Percentiles rank a stretch among this genome's conserved stretches.
Evolutionary conservation across 192 early-diverging fungal genomes (phyloP).

Genomic region (Gamsiella multidivaricata): DNA sequence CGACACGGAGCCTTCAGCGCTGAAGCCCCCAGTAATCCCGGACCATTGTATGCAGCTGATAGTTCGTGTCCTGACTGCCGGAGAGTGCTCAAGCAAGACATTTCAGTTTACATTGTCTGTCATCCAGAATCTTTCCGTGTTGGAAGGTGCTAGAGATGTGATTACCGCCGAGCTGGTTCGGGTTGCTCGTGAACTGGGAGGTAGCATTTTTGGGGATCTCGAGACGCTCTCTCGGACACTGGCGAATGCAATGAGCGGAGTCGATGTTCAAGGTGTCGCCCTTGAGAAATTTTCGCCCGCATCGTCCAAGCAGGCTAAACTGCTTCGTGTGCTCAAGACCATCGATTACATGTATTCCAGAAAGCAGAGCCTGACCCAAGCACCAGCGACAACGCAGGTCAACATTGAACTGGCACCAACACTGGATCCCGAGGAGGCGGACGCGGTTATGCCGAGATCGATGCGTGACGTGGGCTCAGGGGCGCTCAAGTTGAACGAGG

Average conservation of each 20-base stretch:
- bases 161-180: slow-evolving; percentile 85
- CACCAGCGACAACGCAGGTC: slow-evolving; percentile 56
- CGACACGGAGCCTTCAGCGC: slow-evolving; percentile 48
- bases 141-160: slow-evolving; percentile 73
- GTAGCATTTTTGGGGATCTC: slow-evolving; percentile 75
- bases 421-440: slow-evolving; percentile 55
- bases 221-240: slow-evolving; percentile 72
- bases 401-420: slow-evolving; percentile 57
- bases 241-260: slow-evolving; percentile 62
- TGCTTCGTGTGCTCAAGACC: slow-evolving; percentile 93
- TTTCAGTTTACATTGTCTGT: slow-evolving; percentile 94
- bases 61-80: slow-evolving; percentile 90
- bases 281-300: slow-evolving; percentile 85
- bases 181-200: slow-evolving; percentile 76
- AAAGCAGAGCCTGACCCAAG: slow-evolving; percentile 45
- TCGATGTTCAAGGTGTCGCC: slow-evolving; percentile 78
- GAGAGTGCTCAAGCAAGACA: slow-evolving; percentile 91
- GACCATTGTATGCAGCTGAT: slow-evolving; percentile 83
- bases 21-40: slow-evolving; percentile 84
- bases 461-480: slow-evolving; percentile 54
- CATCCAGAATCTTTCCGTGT: slow-evolving; percentile 86
- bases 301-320: slow-evolving; percentile 90
- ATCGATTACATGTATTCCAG: slow-evolving; percentile 88
- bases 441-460: slow-evolving; percentile 47
- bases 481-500: slow-evolving; percentile 43